Evolutionary conservation across 2,329 filamentous ascomycete genomes (phyloP), one percentile per base, ranked within the genome.

Genomic region (Chaetomiaceae sp.): DNA sequence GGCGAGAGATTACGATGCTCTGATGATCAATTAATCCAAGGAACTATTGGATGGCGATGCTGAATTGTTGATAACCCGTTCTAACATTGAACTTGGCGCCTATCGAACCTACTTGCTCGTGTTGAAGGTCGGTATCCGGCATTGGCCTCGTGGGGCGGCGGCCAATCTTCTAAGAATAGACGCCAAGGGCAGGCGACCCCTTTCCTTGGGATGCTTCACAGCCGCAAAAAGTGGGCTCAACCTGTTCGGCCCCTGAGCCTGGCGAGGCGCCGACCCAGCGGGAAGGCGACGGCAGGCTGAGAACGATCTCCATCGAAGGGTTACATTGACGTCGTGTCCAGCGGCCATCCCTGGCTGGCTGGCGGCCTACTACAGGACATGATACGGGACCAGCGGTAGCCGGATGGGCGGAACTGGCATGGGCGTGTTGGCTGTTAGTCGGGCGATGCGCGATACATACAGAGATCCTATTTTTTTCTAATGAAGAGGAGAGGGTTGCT

Each of bases 191-290:
- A 42, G 45, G 45, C 23, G n/a, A 25, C 45, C 48, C 40, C 36
- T 43, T 50, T 46, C n/a, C 40, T 36, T 18, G 38, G 25, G 27
- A 21, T 6, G 25, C 37, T 52, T 54, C 54, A 58, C 56, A 58
- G 56, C 56, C 56, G 34, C 56, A 54, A 58, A 54, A 54, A 56
- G 50, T 50, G 56, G 53, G 51, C 25, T 44, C 23, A 18, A n/a
- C 27, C 16, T 3, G 32, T 9, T 40, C 16, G 23, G 37, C 10
- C 51, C 51, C 49, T 42, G 36, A 42, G 13, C 8, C 6, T 9
- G 30, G 30, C 20, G 27, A 14, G 27, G 41, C 41, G 25, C 29
- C 18, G 9, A n/a, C 21, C 25, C 3, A 23, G 5, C 30, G 13
- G 43, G 18, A 18, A 44, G 42, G 42, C 9, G 11, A 13, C 20